These are phyloP conservation scores for Fusarium austroafricanum DNA, from an alignment of 2,329 filamentous ascomycete genomes.

Conservation along the genomic window DNA sequence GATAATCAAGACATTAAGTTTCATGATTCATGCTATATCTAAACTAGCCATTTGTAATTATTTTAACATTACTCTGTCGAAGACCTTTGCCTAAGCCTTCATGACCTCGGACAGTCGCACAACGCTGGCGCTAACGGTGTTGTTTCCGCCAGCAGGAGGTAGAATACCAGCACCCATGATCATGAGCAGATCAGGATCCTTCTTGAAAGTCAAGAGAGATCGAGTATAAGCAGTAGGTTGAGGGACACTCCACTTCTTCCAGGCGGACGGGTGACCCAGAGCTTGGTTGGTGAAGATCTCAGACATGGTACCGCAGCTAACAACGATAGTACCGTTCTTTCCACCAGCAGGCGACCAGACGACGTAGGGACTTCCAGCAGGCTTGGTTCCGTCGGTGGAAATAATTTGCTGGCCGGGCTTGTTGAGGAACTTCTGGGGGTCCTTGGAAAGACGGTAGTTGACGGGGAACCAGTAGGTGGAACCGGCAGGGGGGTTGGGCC, in stretches of 20 bases:
- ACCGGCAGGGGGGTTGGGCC: conserved; percentile 45
- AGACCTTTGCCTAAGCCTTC: conserved; percentile 22
- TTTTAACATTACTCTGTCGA: background rate
- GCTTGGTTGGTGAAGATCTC: conserved; percentile 58
- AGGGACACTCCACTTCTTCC: conserved; percentile 52
- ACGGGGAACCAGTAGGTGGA: conserved; percentile 55
- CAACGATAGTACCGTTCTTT: conserved; percentile 58
- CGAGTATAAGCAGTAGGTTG: conserved; percentile 55
- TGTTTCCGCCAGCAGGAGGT: conserved; percentile 58
- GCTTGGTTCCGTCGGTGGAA: conserved; percentile 49
- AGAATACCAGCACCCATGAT: conserved; percentile 60
- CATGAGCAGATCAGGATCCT: conserved; percentile 51
- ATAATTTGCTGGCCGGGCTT: conserved; percentile 50
- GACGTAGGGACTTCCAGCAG: conserved; percentile 57
- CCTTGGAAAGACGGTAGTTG: conserved; percentile 57
- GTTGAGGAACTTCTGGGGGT: conserved; percentile 53
- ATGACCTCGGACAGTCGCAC: conserved; percentile 46
- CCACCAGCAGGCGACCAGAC: conserved; percentile 58
- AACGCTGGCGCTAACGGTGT: conserved; percentile 56
- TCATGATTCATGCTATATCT: no score
- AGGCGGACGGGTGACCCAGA: conserved; percentile 53
- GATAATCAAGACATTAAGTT: no score
- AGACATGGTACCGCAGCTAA: conserved; percentile 53
- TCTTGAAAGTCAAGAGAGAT: conserved; percentile 51
- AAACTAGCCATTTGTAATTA: background rate